Conservation (phyloP, 495 filamentous ascomycete genomes). For the Aspergillus leporis region DNA sequence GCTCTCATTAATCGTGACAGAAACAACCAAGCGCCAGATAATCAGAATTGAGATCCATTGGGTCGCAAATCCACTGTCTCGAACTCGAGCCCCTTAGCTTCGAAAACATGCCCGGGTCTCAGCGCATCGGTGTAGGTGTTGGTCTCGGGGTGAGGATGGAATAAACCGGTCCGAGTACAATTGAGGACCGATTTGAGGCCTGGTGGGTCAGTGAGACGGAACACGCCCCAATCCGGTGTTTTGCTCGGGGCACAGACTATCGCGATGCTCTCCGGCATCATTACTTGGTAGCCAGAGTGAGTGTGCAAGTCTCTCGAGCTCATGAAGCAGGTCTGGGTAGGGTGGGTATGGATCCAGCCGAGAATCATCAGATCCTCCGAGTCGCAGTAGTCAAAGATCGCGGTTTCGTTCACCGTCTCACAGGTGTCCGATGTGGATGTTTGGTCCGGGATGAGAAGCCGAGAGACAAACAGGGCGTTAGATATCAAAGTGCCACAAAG, state of each 20-base stretch:
- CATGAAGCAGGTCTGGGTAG: conserved; percentile 97
- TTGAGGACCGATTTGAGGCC: conserved; percentile 76
- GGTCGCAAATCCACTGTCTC: conserved; percentile 77
- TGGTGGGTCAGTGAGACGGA: conserved; percentile 89
- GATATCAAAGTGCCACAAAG: conserved; percentile 87
- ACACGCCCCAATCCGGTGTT: conserved; percentile 83
- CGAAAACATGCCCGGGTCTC: conserved; percentile 82
- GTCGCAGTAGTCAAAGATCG: conserved; percentile 84
- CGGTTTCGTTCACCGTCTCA: conserved; percentile 82
- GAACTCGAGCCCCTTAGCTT: conserved; percentile 71
- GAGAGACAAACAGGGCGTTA: conserved; percentile 88
- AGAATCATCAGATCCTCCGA: conserved; percentile 82
- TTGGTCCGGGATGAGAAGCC: conserved; percentile 89
- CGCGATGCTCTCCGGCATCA: conserved; percentile 93
- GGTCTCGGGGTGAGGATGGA: conserved; percentile 73
- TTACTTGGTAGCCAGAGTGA: conserved; percentile 87
- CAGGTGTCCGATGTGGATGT: conserved; percentile 88
- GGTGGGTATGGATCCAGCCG: conserved; percentile 98
- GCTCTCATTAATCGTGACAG: conserved; percentile 10
- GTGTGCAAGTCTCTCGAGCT: conserved; percentile 92
- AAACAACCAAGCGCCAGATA: conserved; percentile 3
- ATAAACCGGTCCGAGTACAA: conserved; percentile 73
- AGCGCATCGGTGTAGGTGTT: conserved; percentile 85
- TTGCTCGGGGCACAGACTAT: conserved; percentile 92
- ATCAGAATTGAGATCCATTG: conserved; percentile 23